These are phyloP conservation scores for Magnaporthiopsis incrustans DNA, from an alignment of 2,329 filamentous ascomycete genomes.

Conservation along the genomic window DNA sequence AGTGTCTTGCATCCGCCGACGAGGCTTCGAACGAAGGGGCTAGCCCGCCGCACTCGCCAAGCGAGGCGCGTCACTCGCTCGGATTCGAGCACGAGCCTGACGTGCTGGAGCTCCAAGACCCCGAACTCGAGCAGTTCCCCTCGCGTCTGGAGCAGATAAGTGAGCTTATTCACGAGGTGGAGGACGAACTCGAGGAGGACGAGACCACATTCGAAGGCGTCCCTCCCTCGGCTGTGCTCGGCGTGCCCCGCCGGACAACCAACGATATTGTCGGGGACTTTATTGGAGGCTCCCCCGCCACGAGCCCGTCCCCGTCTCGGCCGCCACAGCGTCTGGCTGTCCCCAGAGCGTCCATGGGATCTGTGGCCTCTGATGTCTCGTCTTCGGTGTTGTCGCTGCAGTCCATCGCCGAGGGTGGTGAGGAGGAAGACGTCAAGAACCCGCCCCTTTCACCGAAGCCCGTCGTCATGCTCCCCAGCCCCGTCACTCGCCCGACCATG, in stretches of 20 bases:
- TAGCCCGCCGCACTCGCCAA: constrained; percentile 11
- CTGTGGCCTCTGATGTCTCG: constrained; percentile 21
- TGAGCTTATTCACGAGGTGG: constrained; percentile 36
- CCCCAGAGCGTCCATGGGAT: constrained; percentile 19
- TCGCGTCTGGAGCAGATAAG: constrained; percentile 36
- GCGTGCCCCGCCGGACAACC: constrained; percentile 23
- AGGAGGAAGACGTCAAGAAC: constrained; percentile 14
- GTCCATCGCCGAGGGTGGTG: constrained; percentile 36
- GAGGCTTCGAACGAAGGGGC: constrained; percentile 17
- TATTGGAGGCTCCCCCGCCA: constrained; percentile 23
- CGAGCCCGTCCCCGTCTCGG: constrained; percentile 23
- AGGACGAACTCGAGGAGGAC: constrained; percentile 34
- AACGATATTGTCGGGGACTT: constrained; percentile 30
- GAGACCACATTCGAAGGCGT: constrained; percentile 26
- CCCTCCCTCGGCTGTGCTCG: constrained; percentile 27
- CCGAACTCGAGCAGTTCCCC: constrained; percentile 40
- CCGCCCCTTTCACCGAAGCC: constrained; percentile 10
- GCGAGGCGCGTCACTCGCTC: background rate
- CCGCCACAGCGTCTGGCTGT: constrained; percentile 18
- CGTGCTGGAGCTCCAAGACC: constrained; percentile 34
- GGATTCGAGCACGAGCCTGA: constrained; percentile 16
- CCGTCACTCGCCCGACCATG: constrained; percentile 9
- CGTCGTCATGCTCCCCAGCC: constrained; percentile 17
- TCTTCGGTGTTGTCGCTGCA: constrained; percentile 31
- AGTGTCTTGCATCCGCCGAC: constrained; percentile 13